These are phyloP conservation scores for Dianthus caryophyllus DNA, from an alignment of 148 eudicot genomes.

Conservation along the genomic window DNA sequence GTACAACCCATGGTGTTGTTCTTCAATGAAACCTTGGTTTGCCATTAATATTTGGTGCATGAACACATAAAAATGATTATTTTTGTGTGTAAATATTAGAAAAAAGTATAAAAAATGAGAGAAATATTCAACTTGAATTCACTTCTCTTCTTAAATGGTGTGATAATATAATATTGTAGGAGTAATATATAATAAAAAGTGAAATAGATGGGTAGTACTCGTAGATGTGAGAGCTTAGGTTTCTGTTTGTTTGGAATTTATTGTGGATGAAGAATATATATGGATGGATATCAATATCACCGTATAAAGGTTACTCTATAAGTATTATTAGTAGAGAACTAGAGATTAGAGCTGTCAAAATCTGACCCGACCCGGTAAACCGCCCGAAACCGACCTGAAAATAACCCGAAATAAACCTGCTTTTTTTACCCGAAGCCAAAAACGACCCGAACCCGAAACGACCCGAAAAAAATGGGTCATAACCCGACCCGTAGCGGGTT, in stretches of 20 bases:
- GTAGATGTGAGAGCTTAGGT: too few species aligned
- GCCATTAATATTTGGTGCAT: conserved; percentile 30
- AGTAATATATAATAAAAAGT: not conserved
- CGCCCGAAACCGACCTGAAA: too few species aligned
- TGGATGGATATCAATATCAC: not conserved
- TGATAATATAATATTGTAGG: not conserved
- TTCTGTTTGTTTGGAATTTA: conserved; percentile 16
- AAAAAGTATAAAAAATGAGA: not conserved
- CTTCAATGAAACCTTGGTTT: conserved; percentile 43
- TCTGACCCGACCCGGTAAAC: too few species aligned
- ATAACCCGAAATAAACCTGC: too few species aligned
- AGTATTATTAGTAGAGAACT: too few species aligned
- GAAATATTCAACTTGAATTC: not conserved
- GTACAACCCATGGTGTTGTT: conserved; percentile 34
- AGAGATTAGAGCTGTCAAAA: too few species aligned
- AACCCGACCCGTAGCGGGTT: too few species aligned
- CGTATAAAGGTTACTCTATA: too few species aligned
- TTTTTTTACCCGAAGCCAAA: too few species aligned
- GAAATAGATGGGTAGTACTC: not conserved
- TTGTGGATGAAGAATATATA: conserved; percentile 13
- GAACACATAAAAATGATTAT: not conserved
- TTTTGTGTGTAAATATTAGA: not conserved
- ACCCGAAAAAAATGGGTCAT: too few species aligned
- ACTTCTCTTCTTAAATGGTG: not conserved
- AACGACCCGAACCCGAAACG: too few species aligned